Evolutionary conservation across 2,329 filamentous ascomycete genomes (phyloP).

Genomic region (Berkeleyomyces basicola): DNA sequence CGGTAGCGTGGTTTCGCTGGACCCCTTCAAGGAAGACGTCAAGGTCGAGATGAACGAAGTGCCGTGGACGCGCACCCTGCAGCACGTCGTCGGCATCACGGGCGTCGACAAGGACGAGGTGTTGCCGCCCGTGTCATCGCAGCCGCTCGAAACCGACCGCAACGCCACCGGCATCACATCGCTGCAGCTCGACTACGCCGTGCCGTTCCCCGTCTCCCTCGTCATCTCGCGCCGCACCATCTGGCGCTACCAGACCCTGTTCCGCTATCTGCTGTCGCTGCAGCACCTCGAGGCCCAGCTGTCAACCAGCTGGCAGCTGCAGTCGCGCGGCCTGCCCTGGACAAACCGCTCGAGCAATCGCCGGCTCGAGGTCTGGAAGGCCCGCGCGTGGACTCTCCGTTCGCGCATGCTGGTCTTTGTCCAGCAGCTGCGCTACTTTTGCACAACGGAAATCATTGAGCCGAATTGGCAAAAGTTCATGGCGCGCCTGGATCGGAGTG

Average conservation of each 20-base stretch:
- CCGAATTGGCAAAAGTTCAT: constrained; percentile 93
- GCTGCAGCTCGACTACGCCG: constrained; percentile 80
- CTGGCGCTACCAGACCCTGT: constrained; percentile 91
- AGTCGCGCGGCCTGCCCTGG: constrained; percentile 70
- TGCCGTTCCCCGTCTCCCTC: constrained; percentile 87
- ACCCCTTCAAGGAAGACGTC: constrained; percentile 96
- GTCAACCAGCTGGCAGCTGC: constrained; percentile 76
- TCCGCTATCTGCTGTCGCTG: constrained; percentile 80
- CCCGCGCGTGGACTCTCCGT: constrained; percentile 76
- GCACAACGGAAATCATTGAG: constrained; percentile 91
- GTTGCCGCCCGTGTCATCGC: constrained; percentile 53
- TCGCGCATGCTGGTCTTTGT: constrained; percentile 95
- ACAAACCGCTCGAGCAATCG: constrained; percentile 58
- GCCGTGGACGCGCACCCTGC: constrained; percentile 80
- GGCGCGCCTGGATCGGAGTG: constrained; percentile 57
- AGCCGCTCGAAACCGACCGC: constrained; percentile 61
- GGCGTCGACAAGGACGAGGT: constrained; percentile 83
- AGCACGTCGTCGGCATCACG: constrained; percentile 91
- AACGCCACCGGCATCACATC: constrained; percentile 83
- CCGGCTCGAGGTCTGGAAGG: constrained; percentile 78
- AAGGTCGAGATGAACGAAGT: constrained; percentile 96
- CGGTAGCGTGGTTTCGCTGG: constrained; percentile 79
- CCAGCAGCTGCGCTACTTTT: constrained; percentile 92
- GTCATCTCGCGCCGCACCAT: constrained; percentile 93
- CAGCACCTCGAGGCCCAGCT: constrained; percentile 80